Conservation (phyloP, 176 grass and related monocot species). For the Thinopyrum elongatum region DNA sequence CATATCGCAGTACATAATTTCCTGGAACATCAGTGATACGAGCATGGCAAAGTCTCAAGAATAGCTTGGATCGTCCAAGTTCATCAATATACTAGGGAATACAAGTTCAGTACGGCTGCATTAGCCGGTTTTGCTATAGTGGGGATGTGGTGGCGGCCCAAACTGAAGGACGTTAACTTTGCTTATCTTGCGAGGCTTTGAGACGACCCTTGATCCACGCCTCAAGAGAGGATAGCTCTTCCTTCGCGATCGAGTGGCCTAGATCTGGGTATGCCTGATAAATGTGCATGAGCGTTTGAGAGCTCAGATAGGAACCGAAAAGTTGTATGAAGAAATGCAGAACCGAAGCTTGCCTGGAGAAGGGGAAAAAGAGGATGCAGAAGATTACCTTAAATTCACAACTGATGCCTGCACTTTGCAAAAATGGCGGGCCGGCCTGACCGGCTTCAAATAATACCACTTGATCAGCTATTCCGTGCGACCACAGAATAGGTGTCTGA, state of each 20-base stretch:
- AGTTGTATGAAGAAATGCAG: not conserved
- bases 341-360: not conserved
- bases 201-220: slow-evolving; percentile 74
- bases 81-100: not conserved
- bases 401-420: slow-evolving; percentile 56
- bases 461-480: slow-evolving; percentile 73
- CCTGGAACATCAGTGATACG: not conserved
- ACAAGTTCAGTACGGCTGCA: not conserved
- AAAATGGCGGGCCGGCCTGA: slow-evolving; percentile 78
- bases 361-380: not conserved
- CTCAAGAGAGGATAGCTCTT: slow-evolving; percentile 66
- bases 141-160: not conserved
- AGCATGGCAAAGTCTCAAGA: not conserved
- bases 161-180: slow-evolving; percentile 9
- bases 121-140: not conserved
- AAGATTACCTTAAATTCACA: slow-evolving; percentile 87
- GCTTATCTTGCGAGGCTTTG: slow-evolving; percentile 41
- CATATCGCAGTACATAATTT: not conserved
- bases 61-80: not conserved
- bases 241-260: slow-evolving; percentile 61
- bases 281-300: not conserved
- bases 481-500: slow-evolving; percentile 90
- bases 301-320: not conserved
- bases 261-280: slow-evolving; percentile 82
- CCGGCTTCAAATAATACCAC: slow-evolving; percentile 79